A percentile compares a stretch with the other conserved stretches of the same genome.
Conservation (phyloP, 208 protist genomes). For the Tetramitus jugosus region DNA sequence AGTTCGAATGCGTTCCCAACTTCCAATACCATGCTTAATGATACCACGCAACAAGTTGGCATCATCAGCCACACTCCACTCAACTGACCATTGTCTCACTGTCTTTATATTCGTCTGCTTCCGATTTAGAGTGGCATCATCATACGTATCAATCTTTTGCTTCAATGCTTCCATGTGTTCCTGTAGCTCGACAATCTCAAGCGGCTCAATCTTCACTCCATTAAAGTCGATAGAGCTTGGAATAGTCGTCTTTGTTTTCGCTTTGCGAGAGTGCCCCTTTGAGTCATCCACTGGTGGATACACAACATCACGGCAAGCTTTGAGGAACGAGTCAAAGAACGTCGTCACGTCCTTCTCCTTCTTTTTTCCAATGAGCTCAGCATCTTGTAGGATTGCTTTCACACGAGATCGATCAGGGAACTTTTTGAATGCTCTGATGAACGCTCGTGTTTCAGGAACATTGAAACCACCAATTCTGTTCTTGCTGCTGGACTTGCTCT, state of each 20-base stretch:
- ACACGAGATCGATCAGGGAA: neutral
- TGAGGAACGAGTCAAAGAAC: neutral
- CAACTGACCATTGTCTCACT: neutral
- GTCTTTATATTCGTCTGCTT: neutral
- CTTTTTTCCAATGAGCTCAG: neutral
- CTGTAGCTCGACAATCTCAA: neutral
- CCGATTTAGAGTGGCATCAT: neutral
- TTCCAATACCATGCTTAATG: neutral
- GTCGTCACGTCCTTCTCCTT: neutral
- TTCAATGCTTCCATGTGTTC: neutral
- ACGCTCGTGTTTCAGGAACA: neutral
- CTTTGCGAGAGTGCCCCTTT: too few species aligned
- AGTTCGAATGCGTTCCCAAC: neutral
- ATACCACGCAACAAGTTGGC: neutral
- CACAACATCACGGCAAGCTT: too few species aligned
- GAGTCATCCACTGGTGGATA: too few species aligned
- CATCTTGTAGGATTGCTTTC: neutral
- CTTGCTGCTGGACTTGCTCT: neutral
- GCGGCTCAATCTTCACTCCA: neutral
- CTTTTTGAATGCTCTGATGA: neutral
- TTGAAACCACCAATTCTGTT: too few species aligned
- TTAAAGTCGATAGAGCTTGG: neutral
- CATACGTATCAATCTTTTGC: neutral
- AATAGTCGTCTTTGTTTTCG: neutral
- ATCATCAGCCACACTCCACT: neutral